phyloP scores from a whole-genome alignment of 2,329 filamentous ascomycete genomes.

The Aspergillus arachidicola region DNA sequence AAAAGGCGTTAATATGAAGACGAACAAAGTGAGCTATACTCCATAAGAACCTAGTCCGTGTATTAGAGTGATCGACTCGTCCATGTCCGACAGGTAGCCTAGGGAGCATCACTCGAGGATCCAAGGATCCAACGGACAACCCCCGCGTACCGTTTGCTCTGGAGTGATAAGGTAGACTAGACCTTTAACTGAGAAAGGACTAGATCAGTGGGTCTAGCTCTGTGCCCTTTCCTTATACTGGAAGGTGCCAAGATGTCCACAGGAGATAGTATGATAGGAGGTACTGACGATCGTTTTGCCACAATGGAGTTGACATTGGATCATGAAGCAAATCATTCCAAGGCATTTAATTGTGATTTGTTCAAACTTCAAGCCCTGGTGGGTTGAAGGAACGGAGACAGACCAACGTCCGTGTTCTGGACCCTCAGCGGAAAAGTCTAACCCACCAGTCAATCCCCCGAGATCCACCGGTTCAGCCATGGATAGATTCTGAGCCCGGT shows the following conservation, averaged over 20 bases:
- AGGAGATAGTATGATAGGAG: not conserved
- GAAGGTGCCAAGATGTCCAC: not conserved
- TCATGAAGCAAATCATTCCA: not conserved
- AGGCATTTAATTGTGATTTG: not conserved
- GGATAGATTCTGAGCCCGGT: not conserved
- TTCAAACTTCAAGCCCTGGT: not conserved
- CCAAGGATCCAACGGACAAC: not conserved
- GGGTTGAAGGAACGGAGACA: not conserved
- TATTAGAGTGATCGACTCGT: not conserved
- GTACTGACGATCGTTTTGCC: not conserved
- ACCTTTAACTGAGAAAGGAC: not conserved
- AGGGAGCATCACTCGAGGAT: not conserved
- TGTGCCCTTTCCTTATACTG: not conserved
- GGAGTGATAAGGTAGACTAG: not conserved
- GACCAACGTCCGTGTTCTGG: not conserved
- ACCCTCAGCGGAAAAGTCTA: not conserved
- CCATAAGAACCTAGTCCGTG: not conserved
- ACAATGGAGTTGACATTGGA: not conserved
- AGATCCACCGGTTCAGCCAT: not conserved
- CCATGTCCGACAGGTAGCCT: not conserved
- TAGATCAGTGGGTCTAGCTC: not conserved
- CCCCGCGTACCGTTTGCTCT: not conserved
- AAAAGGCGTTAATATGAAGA: not conserved
- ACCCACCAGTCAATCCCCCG: not conserved
- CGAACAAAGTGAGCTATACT: not conserved